phyloP scores from a whole-genome alignment of 2,329 filamentous ascomycete genomes.

The Biscogniauxia marginata region DNA sequence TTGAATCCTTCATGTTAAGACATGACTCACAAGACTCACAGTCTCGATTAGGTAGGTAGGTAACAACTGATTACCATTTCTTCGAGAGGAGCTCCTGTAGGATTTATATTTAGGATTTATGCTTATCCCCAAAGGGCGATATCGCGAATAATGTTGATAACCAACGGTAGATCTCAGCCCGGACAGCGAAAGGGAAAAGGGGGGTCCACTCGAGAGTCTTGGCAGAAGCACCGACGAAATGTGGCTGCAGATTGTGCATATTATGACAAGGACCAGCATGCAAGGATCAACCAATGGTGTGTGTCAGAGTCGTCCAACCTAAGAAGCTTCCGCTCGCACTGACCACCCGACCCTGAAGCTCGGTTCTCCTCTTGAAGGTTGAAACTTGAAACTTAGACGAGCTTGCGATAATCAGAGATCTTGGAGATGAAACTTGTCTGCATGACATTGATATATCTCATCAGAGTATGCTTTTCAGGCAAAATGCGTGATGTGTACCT shows the following conservation, averaged over 20 bases:
- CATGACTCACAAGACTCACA: neutral
- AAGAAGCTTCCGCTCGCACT: neutral
- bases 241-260: conserved; percentile 8
- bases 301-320: neutral
- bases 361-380: neutral
- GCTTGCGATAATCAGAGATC: neutral
- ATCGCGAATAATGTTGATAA: neutral
- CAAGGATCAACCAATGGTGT: neutral
- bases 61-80: neutral
- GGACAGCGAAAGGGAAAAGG: conserved; percentile 15
- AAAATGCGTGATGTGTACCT: too few relatives aligned
- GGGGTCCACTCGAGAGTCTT: conserved; percentile 8
- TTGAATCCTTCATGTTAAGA: neutral
- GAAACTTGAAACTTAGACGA: neutral
- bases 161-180: neutral
- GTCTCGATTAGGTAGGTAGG: too few relatives aligned
- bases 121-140: neutral
- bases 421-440: neutral
- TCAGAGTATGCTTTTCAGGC: neutral
- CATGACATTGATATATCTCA: neutral
- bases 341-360: neutral
- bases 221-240: conserved; percentile 14
- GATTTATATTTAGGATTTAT: neutral
- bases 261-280: conserved; percentile 4
- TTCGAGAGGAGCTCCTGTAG: neutral